Evolutionary conservation across 192 early-diverging fungal species (phyloP), one percentile per base, ranked within the genome.

Genomic region (Mycoemilia scoparia): DNA sequence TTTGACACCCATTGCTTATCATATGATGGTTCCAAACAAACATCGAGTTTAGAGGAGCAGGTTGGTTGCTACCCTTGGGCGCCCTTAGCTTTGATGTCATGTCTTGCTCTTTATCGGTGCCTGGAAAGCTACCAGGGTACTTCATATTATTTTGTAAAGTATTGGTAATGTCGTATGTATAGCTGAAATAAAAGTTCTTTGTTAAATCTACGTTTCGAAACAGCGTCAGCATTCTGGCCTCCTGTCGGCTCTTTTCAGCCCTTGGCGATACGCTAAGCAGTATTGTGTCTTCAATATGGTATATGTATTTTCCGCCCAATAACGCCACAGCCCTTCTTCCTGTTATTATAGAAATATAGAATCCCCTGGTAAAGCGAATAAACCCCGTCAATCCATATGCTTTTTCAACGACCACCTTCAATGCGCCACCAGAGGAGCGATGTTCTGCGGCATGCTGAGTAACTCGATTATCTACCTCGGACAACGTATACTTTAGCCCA

Each of bases 101-200:
- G n/a, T n/a, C n/a, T n/a, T n/a, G n/a, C n/a, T n/a, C n/a, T n/a
- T n/a, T n/a, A n/a, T n/a, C n/a, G 38, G 17, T 6, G 14, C 8
- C 26, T 21, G 8, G 13, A 14, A 41, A 44, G 34, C 18, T 24
- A 12, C 24, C 49, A 13, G 26, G 0, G n/a, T 41, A 14, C 15
- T 29, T 27, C 37, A 57, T 47, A 41, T 98, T 95, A 41, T 66
- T 60, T 46, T 98, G 93, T 27, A 98, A 56, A 3, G 79, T 78
- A 24, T 80, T 65, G 4, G 88, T 92, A 16, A 98, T 73, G 50
- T 98, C 93, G 49, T 98, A 98, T 1, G 87, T 87, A 32, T 93
- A 88, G 49, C 77, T 82, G 54, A 87, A 98, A 57, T 98, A 98
- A 57, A 95, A 95, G 63, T 93, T 87, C 44, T 91, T 89, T 29